These are phyloP conservation scores for Citrullus colocynthis DNA, from an alignment of 306 rosid species.

Conservation along the genomic window DNA sequence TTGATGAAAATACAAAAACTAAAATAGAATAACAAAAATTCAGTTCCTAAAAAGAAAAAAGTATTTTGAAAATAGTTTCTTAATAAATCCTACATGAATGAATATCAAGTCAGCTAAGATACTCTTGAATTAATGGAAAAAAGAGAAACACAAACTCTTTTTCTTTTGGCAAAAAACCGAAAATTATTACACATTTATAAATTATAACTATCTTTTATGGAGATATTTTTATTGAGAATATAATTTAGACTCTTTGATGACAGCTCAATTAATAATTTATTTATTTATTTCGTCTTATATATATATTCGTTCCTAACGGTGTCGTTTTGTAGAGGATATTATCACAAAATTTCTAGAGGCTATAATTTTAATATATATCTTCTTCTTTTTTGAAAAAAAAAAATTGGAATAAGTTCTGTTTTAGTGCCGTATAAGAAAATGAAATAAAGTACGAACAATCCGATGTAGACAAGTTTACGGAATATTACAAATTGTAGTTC, in stretches of 20 bases:
- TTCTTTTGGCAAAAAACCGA: neutral
- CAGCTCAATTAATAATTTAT: neutral
- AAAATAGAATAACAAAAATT: too few relatives aligned
- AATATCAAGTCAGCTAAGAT: neutral
- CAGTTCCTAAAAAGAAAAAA: too few relatives aligned
- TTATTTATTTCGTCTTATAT: neutral
- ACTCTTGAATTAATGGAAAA: neutral
- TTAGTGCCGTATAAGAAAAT: neutral
- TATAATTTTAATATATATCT: neutral
- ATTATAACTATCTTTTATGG: neutral
- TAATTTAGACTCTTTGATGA: neutral
- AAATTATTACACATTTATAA: neutral
- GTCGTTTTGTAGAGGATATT: neutral
- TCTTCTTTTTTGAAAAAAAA: neutral
- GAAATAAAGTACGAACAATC: slow-evolving; percentile 1
- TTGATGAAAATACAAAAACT: too few relatives aligned
- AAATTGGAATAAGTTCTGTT: neutral
- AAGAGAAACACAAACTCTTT: neutral
- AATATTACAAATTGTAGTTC: neutral
- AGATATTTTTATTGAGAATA: neutral
- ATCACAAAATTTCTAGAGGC: neutral
- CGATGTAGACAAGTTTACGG: neutral
- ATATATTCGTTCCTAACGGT: neutral
- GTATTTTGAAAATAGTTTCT: neutral
- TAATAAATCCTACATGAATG: too few relatives aligned